Evolutionary conservation across 306 rosid genomes (phyloP).

Genomic region (Erythrophleum fordii): DNA sequence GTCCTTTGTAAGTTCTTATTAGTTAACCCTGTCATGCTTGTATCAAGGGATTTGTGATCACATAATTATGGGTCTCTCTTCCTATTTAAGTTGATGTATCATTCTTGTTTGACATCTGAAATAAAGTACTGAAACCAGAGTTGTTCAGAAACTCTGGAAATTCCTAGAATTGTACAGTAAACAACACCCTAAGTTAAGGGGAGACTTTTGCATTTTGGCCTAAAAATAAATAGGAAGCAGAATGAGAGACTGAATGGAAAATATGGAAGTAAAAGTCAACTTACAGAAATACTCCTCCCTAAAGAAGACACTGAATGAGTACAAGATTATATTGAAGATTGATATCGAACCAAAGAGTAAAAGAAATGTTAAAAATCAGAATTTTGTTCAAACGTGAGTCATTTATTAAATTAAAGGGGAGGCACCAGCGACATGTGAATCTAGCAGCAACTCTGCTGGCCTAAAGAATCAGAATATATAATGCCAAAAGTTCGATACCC

Average conservation of each 20-base stretch:
- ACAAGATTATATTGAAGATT: conserved; percentile 14
- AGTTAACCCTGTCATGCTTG: not conserved
- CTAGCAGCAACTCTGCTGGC: not conserved
- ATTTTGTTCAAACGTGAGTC: not conserved
- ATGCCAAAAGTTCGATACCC: not conserved
- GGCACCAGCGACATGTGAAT: not conserved
- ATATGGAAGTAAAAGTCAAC: not conserved
- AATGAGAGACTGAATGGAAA: not conserved
- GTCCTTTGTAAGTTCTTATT: not conserved
- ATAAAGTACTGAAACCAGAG: not conserved
- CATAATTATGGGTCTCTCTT: not conserved
- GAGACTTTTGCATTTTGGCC: not conserved
- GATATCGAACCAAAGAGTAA: conserved; percentile 21
- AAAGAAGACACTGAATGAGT: conserved; percentile 1
- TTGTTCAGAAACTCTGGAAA: not conserved
- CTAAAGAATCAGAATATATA: not conserved
- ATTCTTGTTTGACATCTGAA: not conserved
- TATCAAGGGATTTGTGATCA: not conserved
- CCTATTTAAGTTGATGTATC: not conserved
- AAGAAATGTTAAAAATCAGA: conserved; percentile 3
- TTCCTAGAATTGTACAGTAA: not conserved
- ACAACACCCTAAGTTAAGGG: not conserved
- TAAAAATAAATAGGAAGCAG: not conserved
- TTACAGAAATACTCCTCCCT: not conserved
- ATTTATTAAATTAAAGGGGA: conserved; percentile 12